Percentiles rank a stretch among this genome's conserved stretches.
Conservation (phyloP, 306 rosid species). For the Cucumis hystrix region DNA sequence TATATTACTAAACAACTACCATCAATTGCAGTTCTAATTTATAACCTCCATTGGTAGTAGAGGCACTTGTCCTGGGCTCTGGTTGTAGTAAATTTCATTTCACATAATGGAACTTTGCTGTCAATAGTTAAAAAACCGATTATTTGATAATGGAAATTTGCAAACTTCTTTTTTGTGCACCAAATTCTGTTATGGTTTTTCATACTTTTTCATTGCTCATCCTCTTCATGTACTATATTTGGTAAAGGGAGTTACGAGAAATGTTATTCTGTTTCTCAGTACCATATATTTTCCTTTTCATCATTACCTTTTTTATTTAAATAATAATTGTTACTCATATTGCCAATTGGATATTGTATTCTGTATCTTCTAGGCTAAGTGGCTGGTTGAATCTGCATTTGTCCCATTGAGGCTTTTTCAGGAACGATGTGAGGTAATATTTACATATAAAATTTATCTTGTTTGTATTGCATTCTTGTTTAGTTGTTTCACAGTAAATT, state of each 20-base stretch:
- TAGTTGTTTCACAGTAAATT: conserved; percentile 2
- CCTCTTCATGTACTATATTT: background rate
- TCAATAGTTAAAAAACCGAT: background rate
- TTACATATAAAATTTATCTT: background rate
- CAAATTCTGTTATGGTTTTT: background rate
- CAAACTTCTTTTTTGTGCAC: background rate
- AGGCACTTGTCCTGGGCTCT: background rate
- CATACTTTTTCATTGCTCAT: background rate
- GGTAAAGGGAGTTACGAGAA: background rate
- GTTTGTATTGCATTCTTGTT: background rate
- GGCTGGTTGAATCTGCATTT: conserved; percentile 78
- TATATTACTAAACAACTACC: background rate
- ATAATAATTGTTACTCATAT: background rate
- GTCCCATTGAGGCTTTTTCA: conserved; percentile 85
- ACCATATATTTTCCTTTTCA: background rate
- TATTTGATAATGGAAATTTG: background rate
- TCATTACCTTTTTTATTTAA: background rate
- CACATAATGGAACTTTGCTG: background rate
- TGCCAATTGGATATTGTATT: background rate
- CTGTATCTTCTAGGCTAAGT: conserved; percentile 51
- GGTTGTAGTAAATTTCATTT: background rate
- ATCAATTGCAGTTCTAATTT: background rate
- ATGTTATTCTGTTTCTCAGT: background rate
- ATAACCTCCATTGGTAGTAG: background rate
- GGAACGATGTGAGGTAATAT: conserved; percentile 89